Conservation (phyloP, 2,329 filamentous ascomycete species). For the Claviceps sp. region DNA sequence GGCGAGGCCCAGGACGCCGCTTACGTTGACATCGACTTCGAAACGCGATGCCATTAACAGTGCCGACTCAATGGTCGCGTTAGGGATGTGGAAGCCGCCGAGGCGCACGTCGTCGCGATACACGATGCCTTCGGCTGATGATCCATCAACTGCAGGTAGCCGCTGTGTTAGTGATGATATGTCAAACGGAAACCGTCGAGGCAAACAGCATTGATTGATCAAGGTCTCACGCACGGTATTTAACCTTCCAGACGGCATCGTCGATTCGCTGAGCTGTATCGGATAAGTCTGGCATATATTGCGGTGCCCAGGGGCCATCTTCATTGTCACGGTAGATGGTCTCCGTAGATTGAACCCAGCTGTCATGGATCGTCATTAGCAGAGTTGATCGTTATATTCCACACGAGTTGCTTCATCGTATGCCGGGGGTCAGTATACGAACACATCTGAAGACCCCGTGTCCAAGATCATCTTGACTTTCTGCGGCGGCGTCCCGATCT, state of each 20-base stretch:
- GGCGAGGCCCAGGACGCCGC: slow-evolving; percentile 39
- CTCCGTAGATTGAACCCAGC: slow-evolving; percentile 42
- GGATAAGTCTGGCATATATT: slow-evolving; percentile 32
- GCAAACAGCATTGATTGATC: slow-evolving; percentile 12
- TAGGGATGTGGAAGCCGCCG: slow-evolving; percentile 28
- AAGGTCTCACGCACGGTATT: slow-evolving; percentile 31
- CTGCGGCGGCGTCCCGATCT: slow-evolving; percentile 35
- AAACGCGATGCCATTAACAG: slow-evolving; percentile 27
- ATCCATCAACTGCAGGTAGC: slow-evolving; percentile 27
- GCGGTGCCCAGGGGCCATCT: slow-evolving; percentile 23
- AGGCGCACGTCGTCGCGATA: slow-evolving; percentile 36
- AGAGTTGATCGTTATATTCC: no score
- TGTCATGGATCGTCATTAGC: slow-evolving; percentile 10
- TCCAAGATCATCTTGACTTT: slow-evolving; percentile 35
- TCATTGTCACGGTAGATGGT: slow-evolving; percentile 23
- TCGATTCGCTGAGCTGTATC: slow-evolving; percentile 26
- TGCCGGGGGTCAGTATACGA: slow-evolving; percentile 27
- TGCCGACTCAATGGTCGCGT: slow-evolving; percentile 37
- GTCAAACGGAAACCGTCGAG: not conserved
- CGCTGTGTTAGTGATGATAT: not conserved
- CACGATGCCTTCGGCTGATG: slow-evolving; percentile 31
- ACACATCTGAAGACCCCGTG: slow-evolving; percentile 47
- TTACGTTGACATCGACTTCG: slow-evolving; percentile 28
- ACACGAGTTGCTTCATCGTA: not conserved
- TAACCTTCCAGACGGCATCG: slow-evolving; percentile 34